Base-by-base conservation (phyloP, 768 basidiomycete species). In the Rhizopogon vinicolor region DNA sequence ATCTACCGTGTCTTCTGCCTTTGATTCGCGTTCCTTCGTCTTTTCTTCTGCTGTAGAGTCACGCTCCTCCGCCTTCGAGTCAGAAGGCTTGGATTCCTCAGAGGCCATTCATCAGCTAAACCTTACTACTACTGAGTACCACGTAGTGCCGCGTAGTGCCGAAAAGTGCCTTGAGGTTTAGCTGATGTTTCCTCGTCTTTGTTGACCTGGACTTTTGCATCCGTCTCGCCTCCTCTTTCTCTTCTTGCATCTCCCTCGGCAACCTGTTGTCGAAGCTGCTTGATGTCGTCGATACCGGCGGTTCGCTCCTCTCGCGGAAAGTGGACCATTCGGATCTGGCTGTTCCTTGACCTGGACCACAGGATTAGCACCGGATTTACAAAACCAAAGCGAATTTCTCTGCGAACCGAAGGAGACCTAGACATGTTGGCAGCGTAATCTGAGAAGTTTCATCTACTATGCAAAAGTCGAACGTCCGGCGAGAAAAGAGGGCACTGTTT, bases 401-500 rank as follows among this genome's bases (percentile, higher is more conserved):
- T 2, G 95, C 93, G 63, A 87, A 91, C 1, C 94, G 85, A 3
- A 98, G 74, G 0, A 96, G 97, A 5, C 97, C 97, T 1, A 98
- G 76, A 63, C 93, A 98, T 0, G 94, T 96, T 0, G 97, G 97
- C 2, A 98, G 71, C 0, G 96, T 98, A 59, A 98, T 94, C 66
- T 98, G 96, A 0, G 97, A 98, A 0, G 97, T 97, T 68, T 99
- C 97, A 58, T 98, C 97, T 16, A 99, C 88, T 53, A 98, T 97
- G 72, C 96, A 98, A 63, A 92, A 94, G 67, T 99, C 94, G 64
- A 98, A 99, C 19, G 73, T 84, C 7, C 96, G 80, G 9, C 89
- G 82, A 45, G 80, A 79, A 70, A 99, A 98, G 7, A 99, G 64
- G 0, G 93, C 84, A 64, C 95, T 93, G 59, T 28, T 8, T 16